Percentiles rank a stretch among this genome's conserved stretches.
Evolutionary conservation across 148 eudicot species (phyloP).

Genomic region (Rheum nobile): DNA sequence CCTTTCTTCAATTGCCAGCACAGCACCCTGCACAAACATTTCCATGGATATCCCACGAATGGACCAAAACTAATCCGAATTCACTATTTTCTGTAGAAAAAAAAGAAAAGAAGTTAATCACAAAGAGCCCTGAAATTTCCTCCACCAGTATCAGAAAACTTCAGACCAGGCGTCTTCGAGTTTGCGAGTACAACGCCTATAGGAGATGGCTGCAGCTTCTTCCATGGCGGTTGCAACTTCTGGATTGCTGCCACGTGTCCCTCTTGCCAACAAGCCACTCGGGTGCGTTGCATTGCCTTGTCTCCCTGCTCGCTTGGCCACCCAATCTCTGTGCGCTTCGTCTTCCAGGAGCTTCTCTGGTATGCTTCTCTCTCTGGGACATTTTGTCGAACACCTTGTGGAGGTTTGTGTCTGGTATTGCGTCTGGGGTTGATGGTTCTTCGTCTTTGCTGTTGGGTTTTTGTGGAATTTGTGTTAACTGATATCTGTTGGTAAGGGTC

Average conservation of each 20-base stretch:
- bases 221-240: slow-evolving; percentile 77
- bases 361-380: slow-evolving; percentile 20
- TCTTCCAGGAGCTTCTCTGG: slow-evolving; percentile 36
- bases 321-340: slow-evolving; percentile 19
- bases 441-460: too few relatives aligned
- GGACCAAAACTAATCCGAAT: slow-evolving; percentile 19
- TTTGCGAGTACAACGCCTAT: not conserved
- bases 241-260: slow-evolving; percentile 53
- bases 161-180: not conserved
- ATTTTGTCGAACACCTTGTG: slow-evolving; percentile 26
- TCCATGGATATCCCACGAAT: slow-evolving; percentile 21
- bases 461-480: not conserved
- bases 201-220: slow-evolving; percentile 34
- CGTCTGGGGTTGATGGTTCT: too few relatives aligned
- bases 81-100: not conserved
- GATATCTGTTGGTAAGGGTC: not conserved
- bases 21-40: not conserved
- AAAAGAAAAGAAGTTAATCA: too few relatives aligned
- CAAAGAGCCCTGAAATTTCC: not conserved
- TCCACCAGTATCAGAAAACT: not conserved
- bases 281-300: slow-evolving; percentile 44
- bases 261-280: slow-evolving; percentile 17
- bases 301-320: slow-evolving; percentile 34
- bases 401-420: not conserved
- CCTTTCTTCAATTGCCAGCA: not conserved